Conservation (phyloP, 1,284 basidiomycete species). For the Sphaerobolus stellatus region DNA sequence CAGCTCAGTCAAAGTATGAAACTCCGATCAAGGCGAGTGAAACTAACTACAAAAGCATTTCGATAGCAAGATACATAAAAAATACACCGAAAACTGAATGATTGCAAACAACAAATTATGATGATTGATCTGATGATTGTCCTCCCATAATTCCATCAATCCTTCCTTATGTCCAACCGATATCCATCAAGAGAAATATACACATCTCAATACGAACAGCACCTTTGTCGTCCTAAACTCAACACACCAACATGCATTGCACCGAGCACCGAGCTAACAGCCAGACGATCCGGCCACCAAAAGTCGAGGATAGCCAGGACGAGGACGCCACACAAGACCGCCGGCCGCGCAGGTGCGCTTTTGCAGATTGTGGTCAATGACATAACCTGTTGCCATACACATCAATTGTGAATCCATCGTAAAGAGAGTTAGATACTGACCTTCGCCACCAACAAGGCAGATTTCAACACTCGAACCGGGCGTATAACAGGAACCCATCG, state of each 20-base stretch:
- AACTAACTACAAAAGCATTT: too few relatives aligned
- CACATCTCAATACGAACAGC: slow-evolving; percentile 4
- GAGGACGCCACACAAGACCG: slow-evolving; percentile 27
- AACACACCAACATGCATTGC: slow-evolving; percentile 33
- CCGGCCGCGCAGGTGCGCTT: slow-evolving; percentile 16
- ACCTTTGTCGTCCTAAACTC: neutral
- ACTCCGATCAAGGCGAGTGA: too few relatives aligned
- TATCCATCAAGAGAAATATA: neutral
- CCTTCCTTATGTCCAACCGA: neutral
- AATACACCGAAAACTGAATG: too few relatives aligned
- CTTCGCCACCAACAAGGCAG: slow-evolving; percentile 47
- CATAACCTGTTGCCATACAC: slow-evolving; percentile 25
- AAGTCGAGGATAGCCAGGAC: slow-evolving; percentile 47
- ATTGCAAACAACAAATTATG: too few relatives aligned
- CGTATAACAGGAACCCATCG: neutral
- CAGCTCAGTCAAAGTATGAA: too few relatives aligned
- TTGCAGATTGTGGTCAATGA: slow-evolving; percentile 36
- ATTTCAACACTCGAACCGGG: slow-evolving; percentile 30
- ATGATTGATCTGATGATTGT: too few relatives aligned
- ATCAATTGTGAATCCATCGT: slow-evolving; percentile 5
- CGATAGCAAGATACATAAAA: too few relatives aligned
- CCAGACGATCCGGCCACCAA: slow-evolving; percentile 41
- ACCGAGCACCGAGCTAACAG: slow-evolving; percentile 38
- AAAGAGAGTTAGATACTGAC: slow-evolving; percentile 30
- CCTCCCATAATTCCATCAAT: too few relatives aligned